Percentiles rank a stretch among this genome's conserved stretches.
Conservation (phyloP, 805 yeast genomes). For the Yarrowia yakushimensis region DNA sequence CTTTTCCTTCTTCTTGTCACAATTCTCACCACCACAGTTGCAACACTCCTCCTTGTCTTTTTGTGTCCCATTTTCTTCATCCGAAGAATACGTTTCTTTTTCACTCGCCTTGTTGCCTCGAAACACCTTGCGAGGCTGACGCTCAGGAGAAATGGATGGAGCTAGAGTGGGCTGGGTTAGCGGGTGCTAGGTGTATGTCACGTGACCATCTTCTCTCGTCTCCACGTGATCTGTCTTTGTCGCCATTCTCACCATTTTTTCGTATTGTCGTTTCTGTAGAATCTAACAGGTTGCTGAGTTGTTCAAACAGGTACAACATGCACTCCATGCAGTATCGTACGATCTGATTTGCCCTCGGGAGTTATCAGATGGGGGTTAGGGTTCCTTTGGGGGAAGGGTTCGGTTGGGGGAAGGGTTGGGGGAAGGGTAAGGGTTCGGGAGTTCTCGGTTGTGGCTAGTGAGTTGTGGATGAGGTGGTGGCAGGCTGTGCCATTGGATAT, state of each 20-base stretch:
- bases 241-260: neutral
- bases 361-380: slow-evolving; percentile 20
- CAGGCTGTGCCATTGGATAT: no score
- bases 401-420: neutral
- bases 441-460: no score
- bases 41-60: slow-evolving; percentile 15
- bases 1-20: slow-evolving; percentile 25
- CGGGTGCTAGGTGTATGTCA: neutral
- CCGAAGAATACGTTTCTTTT: no score
- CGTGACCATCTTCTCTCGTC: neutral
- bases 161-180: neutral
- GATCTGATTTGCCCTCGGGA: slow-evolving; percentile 8
- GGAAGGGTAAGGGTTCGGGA: no score
- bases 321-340: slow-evolving; percentile 10
- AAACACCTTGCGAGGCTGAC: slow-evolving; percentile 22
- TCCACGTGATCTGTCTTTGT: no score
- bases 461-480: no score
- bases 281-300: slow-evolving; percentile 3
- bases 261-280: neutral
- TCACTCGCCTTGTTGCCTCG: neutral
- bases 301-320: neutral
- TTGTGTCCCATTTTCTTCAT: no score
- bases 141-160: slow-evolving; percentile 1
- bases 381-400: neutral
- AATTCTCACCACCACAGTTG: slow-evolving; percentile 23